These are phyloP conservation scores for Eustoma russellianum DNA, from an alignment of 257 asterid genomes.

Conservation along the genomic window DNA sequence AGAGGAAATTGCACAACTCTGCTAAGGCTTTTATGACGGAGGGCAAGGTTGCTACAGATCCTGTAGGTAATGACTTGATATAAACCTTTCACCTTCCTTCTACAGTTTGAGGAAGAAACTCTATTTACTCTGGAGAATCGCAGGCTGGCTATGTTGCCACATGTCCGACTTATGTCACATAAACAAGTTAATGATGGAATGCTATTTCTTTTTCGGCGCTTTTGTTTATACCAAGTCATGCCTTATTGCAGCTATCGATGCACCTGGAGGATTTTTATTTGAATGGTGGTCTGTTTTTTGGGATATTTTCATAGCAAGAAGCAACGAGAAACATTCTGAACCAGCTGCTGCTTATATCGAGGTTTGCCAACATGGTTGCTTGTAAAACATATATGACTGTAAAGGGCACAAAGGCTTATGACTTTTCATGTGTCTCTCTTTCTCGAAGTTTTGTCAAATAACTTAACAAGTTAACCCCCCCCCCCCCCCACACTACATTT, in stretches of 20 bases:
- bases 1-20: conserved; percentile 77
- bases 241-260: conserved; percentile 98
- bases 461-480: neutral
- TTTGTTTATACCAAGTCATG: conserved; percentile 1
- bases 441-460: neutral
- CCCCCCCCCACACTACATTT: conserved; percentile 10
- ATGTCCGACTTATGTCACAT: too few relatives aligned
- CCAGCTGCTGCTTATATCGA: conserved; percentile 98
- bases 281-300: conserved; percentile 99
- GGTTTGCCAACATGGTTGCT: conserved; percentile 34
- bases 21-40: conserved; percentile 99
- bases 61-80: conserved; percentile 58
- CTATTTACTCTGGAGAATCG: too few relatives aligned
- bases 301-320: conserved; percentile 98
- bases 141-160: too few relatives aligned
- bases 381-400: conserved; percentile 2
- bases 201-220: too few relatives aligned
- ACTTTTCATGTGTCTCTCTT: neutral
- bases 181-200: too few relatives aligned
- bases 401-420: neutral
- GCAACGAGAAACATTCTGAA: conserved; percentile 97
- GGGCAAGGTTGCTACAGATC: conserved; percentile 98
- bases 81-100: neutral
- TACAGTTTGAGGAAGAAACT: neutral
- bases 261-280: conserved; percentile 97